Base-by-base conservation (phyloP, 1,139 yeast species). In the Pneumocystis oryctolagi region DNA sequence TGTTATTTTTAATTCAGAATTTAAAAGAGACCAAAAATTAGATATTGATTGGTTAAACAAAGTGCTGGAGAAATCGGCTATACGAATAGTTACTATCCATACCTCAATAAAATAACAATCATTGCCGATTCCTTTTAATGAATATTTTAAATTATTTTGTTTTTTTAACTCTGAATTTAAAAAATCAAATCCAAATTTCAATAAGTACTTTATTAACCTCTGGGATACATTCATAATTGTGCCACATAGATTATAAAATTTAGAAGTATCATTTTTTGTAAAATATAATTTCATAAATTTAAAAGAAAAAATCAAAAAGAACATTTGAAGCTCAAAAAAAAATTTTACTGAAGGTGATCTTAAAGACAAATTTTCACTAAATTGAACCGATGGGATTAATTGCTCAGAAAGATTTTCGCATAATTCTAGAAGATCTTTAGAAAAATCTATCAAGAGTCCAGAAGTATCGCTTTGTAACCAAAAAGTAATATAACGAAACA, bases 21-120 rank as follows among this genome's bases (percentile, higher is more conserved):
- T 57, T 39, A 57, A 57, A 35, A 57, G 59, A 35, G 59, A 20
- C 59, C 59, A 57, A 30, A 57, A 57, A 57, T 35, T 35, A 5
- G 59, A 25, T 20, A 39, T 20, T 9, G 9, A 9, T 57, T 57
- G 30, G 3, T 31, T 31, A 20, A 57, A 57, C 16, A 20, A 20
- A 8, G 16, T 20, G 25, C 14, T 28, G 20, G 59, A 57, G 12
- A 35, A 35, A 57, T 57, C 59, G n/a, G 25, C 30, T 20, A 57
- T 57, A 30, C 30, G n/a, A 12, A 57, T 35, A 20, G 31, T 35
- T 14, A 57, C 59, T 35, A 57, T 6, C 59, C 59, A 57, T 4
- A 57, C 30, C 12, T 57, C 59, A 14, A 57, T 57, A 35, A 35
- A 25, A 57, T 57, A 57, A 20, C 25, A 28, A 12, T 57, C 34